Conservation (phyloP, 2,329 filamentous ascomycete genomes). For the Microdochium bolleyi region DNA sequence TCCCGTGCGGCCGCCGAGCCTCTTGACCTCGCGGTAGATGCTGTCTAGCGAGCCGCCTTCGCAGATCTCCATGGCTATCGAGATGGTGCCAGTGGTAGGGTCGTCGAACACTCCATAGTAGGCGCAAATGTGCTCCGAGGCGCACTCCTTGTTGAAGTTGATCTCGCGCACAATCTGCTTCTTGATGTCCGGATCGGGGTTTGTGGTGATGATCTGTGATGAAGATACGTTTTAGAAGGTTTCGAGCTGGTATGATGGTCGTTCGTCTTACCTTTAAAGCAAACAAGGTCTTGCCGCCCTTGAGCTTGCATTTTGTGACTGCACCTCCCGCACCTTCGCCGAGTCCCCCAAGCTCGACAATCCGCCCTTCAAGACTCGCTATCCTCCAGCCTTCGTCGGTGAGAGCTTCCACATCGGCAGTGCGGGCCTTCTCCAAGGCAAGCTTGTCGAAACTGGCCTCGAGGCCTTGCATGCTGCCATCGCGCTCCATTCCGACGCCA, state of each 20-base stretch:
- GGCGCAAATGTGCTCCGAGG: slow-evolving; percentile 89
- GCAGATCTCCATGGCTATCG: slow-evolving; percentile 98
- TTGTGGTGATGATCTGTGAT: slow-evolving; percentile 85
- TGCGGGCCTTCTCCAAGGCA: slow-evolving; percentile 72
- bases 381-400: slow-evolving; percentile 95
- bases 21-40: slow-evolving; percentile 96
- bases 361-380: slow-evolving; percentile 80
- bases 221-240: slow-evolving; percentile 5
- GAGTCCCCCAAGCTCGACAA: slow-evolving; percentile 79
- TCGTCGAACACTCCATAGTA: slow-evolving; percentile 98
- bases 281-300: slow-evolving; percentile 89
- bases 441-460: slow-evolving; percentile 69
- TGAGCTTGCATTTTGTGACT: slow-evolving; percentile 83
- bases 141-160: slow-evolving; percentile 96
- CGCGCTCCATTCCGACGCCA: slow-evolving; percentile 70
- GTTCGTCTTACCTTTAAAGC: slow-evolving; percentile 69
- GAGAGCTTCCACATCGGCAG: slow-evolving; percentile 84
- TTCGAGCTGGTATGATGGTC: neutral
- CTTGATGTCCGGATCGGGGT: slow-evolving; percentile 95
- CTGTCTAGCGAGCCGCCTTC: slow-evolving; percentile 94
- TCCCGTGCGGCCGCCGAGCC: slow-evolving; percentile 85
- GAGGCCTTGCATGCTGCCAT: slow-evolving; percentile 70
- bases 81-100: slow-evolving; percentile 91
- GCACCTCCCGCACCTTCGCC: slow-evolving; percentile 95
- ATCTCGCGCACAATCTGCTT: slow-evolving; percentile 96